A percentile compares a stretch with the other conserved stretches of the same genome.
These are phyloP conservation scores for Labyrinthula sp. DNA, from an alignment of 352 stramenopile genomes.

Conservation along the genomic window DNA sequence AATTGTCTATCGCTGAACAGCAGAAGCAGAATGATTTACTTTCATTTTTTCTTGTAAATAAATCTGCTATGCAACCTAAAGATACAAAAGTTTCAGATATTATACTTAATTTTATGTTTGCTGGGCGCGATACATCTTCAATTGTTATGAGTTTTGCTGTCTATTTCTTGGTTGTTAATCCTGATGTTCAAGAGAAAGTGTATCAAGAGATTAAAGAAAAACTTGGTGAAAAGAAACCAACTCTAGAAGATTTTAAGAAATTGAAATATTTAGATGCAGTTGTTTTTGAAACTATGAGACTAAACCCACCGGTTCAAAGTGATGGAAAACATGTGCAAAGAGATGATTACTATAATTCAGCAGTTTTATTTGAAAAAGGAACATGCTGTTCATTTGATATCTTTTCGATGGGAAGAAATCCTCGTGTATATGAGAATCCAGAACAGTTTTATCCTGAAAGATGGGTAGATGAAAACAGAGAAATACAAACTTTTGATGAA, in stretches of 20 bases:
- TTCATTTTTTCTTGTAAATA: constrained; percentile 18
- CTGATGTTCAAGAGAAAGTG: constrained; percentile 34
- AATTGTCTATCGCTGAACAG: no score
- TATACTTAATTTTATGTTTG: constrained; percentile 52
- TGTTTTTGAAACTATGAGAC: constrained; percentile 33
- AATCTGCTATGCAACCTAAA: no score
- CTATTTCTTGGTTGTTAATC: constrained; percentile 40
- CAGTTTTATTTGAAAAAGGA: constrained; percentile 31
- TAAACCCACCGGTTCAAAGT: constrained; percentile 32
- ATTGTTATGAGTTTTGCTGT: constrained; percentile 50
- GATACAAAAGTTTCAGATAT: constrained; percentile 43
- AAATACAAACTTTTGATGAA: constrained; percentile 27
- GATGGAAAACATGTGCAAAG: constrained; percentile 31
- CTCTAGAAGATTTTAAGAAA: constrained; percentile 30
- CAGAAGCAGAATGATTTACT: constrained; percentile 30
- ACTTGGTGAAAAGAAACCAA: constrained; percentile 5
- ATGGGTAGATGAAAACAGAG: constrained; percentile 28
- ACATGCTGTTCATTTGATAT: constrained; percentile 21
- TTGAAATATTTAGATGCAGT: constrained; percentile 34
- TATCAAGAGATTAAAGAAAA: constrained; percentile 1
- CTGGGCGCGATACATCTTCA: constrained; percentile 50
- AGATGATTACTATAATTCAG: constrained; percentile 32
- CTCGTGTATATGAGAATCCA: constrained; percentile 30
- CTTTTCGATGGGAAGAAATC: constrained; percentile 32
- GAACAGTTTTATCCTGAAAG: constrained; percentile 33